phyloP scores from a whole-genome alignment of 495 filamentous ascomycete genomes.

The Daldinia decipiens region DNA sequence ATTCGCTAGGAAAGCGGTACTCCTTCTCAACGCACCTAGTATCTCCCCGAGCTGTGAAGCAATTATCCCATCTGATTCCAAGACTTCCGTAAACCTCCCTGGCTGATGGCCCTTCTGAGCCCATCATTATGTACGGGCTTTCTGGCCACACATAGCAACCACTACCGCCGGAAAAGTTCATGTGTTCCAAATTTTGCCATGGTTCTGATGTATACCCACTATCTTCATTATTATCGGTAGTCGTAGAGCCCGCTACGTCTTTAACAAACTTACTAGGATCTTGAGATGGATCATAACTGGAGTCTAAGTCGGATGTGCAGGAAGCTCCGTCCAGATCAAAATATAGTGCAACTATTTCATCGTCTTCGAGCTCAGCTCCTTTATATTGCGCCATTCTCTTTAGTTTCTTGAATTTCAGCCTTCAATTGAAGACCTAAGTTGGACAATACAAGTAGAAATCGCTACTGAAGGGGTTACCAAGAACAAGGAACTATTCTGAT shows the following conservation, averaged over 20 bases:
- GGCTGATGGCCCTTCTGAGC: background rate
- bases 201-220: background rate
- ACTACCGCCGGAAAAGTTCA: constrained; percentile 20
- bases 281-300: background rate
- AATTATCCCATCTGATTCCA: background rate
- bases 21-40: background rate
- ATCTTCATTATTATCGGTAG: background rate
- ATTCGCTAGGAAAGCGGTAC: constrained; percentile 11
- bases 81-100: background rate
- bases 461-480: background rate
- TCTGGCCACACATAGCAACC: constrained; percentile 15
- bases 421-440: background rate
- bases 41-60: background rate
- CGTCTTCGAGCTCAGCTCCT: background rate
- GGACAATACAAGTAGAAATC: background rate
- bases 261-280: background rate
- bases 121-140: constrained; percentile 16
- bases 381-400: background rate
- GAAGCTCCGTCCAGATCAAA: constrained; percentile 24
- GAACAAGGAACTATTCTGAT: background rate
- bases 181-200: background rate
- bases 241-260: constrained; percentile 9
- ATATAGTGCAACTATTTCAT: constrained; percentile 21
- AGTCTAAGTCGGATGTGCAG: background rate
- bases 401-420: background rate